These are phyloP conservation scores for Sclerotinia sclerotiorum DNA, from an alignment of 2,329 filamentous ascomycete genomes.

Conservation along the genomic window DNA sequence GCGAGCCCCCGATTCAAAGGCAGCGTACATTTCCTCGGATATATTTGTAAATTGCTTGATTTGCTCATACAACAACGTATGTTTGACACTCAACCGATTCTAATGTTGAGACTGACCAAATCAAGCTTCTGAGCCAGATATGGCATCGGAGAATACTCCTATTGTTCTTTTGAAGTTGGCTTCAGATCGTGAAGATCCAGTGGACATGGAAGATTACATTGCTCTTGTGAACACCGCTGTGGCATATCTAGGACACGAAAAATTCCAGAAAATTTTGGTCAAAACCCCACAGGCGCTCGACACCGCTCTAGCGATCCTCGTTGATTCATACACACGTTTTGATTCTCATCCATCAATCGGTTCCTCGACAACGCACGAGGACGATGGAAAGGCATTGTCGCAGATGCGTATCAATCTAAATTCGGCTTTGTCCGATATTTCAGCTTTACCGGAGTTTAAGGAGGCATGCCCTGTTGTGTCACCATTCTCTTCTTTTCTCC, in stretches of 20 bases:
- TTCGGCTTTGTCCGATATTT: conserved; percentile 52
- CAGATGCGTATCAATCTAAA: conserved; percentile 53
- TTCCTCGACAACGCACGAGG: conserved; percentile 35
- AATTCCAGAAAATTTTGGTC: conserved; percentile 52
- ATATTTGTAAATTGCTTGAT: conserved; percentile 57
- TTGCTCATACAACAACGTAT: conserved; percentile 54
- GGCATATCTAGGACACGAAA: conserved; percentile 55
- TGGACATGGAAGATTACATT: conserved; percentile 56
- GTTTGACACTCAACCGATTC: conserved; percentile 15
- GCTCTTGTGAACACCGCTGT: conserved; percentile 53
- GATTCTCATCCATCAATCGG: conserved; percentile 37
- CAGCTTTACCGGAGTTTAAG: conserved; percentile 51
- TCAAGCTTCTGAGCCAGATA: conserved; percentile 37
- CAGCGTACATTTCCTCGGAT: conserved; percentile 48
- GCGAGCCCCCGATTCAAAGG: conserved; percentile 47
- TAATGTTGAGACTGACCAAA: background rate
- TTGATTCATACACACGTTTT: conserved; percentile 49
- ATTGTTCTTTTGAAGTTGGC: conserved; percentile 53
- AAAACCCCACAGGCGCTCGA: conserved; percentile 36
- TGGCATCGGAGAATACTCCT: conserved; percentile 48
- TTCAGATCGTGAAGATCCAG: conserved; percentile 42
- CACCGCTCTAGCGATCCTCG: conserved; percentile 51
- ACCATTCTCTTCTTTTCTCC: conserved; percentile 45
- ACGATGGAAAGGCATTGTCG: conserved; percentile 52
- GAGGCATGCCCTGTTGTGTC: conserved; percentile 46